A percentile compares a stretch with the other conserved stretches of the same genome.
Evolutionary conservation across 257 asterid genomes (phyloP).

Genomic region (Leptodermis oblonga): DNA sequence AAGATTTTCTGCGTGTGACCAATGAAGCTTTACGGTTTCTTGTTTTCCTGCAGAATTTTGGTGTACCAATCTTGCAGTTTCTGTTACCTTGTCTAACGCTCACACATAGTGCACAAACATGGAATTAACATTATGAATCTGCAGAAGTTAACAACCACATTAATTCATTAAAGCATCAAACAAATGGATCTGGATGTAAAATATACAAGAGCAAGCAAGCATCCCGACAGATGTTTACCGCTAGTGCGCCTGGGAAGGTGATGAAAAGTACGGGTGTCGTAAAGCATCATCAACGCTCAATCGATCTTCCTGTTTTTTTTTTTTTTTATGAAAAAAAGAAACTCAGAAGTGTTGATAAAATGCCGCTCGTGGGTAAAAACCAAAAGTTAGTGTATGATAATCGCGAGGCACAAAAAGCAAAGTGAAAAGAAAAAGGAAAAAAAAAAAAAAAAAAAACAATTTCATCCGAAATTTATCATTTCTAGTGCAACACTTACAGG

Average conservation of each 20-base stretch:
- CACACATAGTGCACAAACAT: background rate
- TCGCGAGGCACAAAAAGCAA: background rate
- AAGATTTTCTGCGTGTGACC: background rate
- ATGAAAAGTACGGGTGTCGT: slow-evolving; percentile 75
- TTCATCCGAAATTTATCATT: background rate
- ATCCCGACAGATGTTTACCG: background rate
- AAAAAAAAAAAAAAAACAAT: too few species aligned
- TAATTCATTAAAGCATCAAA: too few species aligned
- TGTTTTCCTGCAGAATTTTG: background rate
- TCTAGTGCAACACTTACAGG: slow-evolving; percentile 57
- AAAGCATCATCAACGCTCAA: slow-evolving; percentile 82
- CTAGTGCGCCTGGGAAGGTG: slow-evolving; percentile 16
- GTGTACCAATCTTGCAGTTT: background rate
- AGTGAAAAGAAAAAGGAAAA: too few species aligned
- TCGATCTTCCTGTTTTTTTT: slow-evolving; percentile 78
- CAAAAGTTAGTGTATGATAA: background rate
- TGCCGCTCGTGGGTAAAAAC: background rate
- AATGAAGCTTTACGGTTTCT: background rate
- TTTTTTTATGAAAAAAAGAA: slow-evolving; percentile 15
- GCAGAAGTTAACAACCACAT: too few species aligned
- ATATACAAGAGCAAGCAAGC: background rate
- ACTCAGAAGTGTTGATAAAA: background rate
- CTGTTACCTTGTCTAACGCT: background rate
- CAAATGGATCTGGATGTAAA: background rate
- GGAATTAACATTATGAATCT: background rate